Conservation (phyloP, 768 basidiomycete genomes). For the Tulasnella sp. region DNA sequence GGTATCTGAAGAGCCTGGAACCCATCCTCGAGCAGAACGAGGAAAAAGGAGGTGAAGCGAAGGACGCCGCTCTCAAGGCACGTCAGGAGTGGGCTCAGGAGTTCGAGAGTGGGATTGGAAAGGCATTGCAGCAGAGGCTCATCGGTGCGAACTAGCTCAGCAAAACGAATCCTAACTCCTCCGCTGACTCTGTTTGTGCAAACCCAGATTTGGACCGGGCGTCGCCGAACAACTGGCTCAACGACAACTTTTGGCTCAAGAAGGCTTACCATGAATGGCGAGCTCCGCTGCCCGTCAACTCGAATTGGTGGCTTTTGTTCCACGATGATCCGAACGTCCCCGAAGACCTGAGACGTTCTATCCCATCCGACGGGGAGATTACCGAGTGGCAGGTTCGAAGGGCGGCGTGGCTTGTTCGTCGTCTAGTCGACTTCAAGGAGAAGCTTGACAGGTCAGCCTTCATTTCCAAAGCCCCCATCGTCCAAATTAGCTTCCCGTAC, state of each 20-base stretch:
- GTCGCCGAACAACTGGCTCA: constrained; percentile 89
- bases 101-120: constrained; percentile 69
- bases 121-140: constrained; percentile 65
- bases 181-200: constrained; percentile 8
- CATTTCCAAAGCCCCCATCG: background rate
- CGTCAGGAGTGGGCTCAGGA: constrained; percentile 61
- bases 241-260: constrained; percentile 88
- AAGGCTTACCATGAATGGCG: constrained; percentile 88
- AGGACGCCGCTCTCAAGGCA: constrained; percentile 50
- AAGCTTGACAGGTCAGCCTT: constrained; percentile 58
- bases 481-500: background rate
- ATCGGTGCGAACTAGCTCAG: constrained; percentile 49
- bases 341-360: constrained; percentile 32
- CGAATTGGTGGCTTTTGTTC: constrained; percentile 95
- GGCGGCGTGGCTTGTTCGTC: constrained; percentile 74
- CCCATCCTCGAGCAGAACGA: constrained; percentile 79
- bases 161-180: background rate
- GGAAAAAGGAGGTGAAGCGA: constrained; percentile 51
- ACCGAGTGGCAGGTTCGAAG: constrained; percentile 82
- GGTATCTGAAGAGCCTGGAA: constrained; percentile 71
- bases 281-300: constrained; percentile 78
- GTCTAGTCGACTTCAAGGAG: constrained; percentile 69
- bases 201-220: constrained; percentile 68
- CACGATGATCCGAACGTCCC: constrained; percentile 68
- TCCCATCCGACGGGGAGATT: constrained; percentile 38